Base-by-base conservation (phyloP, 2,329 filamentous ascomycete genomes). In the Xylaria sp. region DNA sequence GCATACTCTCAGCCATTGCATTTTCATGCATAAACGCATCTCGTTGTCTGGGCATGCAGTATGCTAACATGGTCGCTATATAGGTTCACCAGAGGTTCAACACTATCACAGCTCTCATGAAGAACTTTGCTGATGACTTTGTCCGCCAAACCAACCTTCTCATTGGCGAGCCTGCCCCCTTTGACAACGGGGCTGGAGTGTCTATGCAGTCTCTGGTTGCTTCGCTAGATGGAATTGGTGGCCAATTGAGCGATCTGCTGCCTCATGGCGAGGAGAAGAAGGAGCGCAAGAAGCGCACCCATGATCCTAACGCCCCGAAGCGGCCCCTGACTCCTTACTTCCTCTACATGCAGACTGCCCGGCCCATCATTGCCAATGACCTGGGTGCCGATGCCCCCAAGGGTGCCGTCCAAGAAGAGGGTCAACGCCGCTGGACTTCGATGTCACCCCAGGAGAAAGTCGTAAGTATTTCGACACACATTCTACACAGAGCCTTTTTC, bases 251-350 rank as follows among this genome's bases (percentile, higher is more conserved):
- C n/a, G 73, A 76, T 55, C 72, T 78, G 18, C 75, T 74, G 10
- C 80, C 81, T 23, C 77, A 76, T 1, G 82, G 79, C 8, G 83
- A 86, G 70, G 85, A 86, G 74, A 89, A 91, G 83, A 92, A 92
- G 82, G 92, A 94, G 82, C 88, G 90, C 75, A 93, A 94, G 83
- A 92, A 92, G 81, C 85, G 87, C 63, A 86, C 86, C 48, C 87
- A 90, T 71, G 93, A 97, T 74, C 92, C 92, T 67, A 96, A 96
- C 74, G 92, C 92, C 5, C 93, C 93, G 61, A 97, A 97, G 84
- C 87, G 92, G 54, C 92, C 93, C 7, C 76, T 97, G 71, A 97
- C 93, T 4, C 92, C 93, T 2, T 97, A 95, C 80, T 96, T 97
- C 80, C 80, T 97, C 62, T 97, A 92, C 79, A 91, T 96, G 81